Conservation (phyloP, 1,284 basidiomycete genomes). For the Paramarasmius palmivorus region DNA sequence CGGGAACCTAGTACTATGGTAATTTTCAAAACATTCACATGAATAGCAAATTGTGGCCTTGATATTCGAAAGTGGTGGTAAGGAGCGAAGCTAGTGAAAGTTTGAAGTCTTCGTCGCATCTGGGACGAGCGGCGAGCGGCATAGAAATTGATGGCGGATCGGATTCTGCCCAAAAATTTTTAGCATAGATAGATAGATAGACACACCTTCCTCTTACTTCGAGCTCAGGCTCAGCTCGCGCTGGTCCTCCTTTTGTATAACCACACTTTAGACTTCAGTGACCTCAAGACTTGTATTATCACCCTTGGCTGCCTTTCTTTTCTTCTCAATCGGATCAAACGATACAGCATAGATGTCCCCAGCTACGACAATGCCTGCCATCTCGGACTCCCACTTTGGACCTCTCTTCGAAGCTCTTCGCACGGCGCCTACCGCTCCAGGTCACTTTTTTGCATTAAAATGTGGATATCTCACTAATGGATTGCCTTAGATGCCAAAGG, state of each 20-base stretch:
- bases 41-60: no score
- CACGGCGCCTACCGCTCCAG: slow-evolving; percentile 72
- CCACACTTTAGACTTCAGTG: slow-evolving; percentile 9
- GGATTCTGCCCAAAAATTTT: no score
- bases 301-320: neutral
- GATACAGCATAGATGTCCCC: slow-evolving; percentile 41
- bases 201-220: neutral
- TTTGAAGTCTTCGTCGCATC: no score
- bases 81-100: no score
- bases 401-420: slow-evolving; percentile 63
- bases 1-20: no score
- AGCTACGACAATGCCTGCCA: slow-evolving; percentile 34
- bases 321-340: slow-evolving; percentile 38
- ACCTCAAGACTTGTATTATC: slow-evolving; percentile 4
- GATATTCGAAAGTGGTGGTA: no score
- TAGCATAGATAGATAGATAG: neutral
- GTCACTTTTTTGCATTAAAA: no score
- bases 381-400: slow-evolving; percentile 42
- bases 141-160: no score
- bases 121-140: no score
- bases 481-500: slow-evolving; percentile 86
- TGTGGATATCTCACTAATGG: no score
- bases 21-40: no score
- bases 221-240: neutral
- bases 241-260: slow-evolving; percentile 18